A percentile compares a stretch with the other conserved stretches of the same genome.
phyloP scores from a whole-genome alignment of 2,329 filamentous ascomycete genomes.

The Xylariaceae sp. region DNA sequence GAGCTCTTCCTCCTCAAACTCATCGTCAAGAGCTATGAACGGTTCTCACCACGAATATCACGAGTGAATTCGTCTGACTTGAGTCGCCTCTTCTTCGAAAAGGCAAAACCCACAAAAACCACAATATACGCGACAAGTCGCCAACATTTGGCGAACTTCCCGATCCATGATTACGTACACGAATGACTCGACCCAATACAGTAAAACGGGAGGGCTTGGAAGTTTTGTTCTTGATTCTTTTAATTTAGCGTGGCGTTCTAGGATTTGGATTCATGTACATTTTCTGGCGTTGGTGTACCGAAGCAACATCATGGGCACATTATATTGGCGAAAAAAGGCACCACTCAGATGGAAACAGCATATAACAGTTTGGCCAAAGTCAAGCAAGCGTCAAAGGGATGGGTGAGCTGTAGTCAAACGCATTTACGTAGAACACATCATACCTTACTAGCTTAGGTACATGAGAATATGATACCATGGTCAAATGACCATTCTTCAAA shows the following conservation, averaged over 20 bases:
- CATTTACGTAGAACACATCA: background rate
- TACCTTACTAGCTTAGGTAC: conserved; percentile 1
- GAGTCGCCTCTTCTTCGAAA: no score
- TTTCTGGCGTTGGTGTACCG: no score
- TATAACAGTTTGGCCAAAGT: no score
- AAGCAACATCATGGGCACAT: no score
- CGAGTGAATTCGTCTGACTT: background rate
- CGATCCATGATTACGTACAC: conserved; percentile 14
- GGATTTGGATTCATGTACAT: conserved; percentile 5
- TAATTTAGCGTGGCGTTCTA: conserved; percentile 20
- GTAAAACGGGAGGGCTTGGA: background rate
- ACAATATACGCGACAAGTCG: background rate
- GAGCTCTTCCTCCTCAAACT: conserved; percentile 20
- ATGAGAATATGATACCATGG: background rate
- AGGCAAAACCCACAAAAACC: background rate
- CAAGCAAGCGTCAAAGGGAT: background rate
- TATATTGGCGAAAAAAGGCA: no score
- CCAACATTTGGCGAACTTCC: background rate
- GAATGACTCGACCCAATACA: background rate
- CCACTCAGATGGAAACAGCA: no score
- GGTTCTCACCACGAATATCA: conserved; percentile 15
- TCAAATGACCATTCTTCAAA: no score
- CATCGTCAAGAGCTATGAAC: conserved; percentile 3
- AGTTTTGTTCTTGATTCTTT: background rate
- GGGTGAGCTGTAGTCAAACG: background rate